Evolutionary conservation across 139 green algal species (phyloP), one percentile per base, ranked within the genome.

Genomic region (Asterochloris sp.): DNA sequence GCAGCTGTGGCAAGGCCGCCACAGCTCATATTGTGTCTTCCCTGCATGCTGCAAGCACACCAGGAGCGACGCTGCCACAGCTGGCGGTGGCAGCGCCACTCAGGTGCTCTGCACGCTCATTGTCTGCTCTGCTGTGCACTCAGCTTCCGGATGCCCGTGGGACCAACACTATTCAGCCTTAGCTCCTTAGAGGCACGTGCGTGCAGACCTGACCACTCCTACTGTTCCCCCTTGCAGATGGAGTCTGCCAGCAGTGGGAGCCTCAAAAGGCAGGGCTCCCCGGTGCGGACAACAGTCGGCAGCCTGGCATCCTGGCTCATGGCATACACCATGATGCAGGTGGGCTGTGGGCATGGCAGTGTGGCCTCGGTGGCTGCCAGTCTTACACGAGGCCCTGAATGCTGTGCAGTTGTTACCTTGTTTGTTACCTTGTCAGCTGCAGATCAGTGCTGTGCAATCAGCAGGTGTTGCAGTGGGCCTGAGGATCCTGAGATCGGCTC

Each of bases 271-370:
- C 38, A 14, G 24, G 14, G 26, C 26, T 38, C 62, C 10, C 79
- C 79, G 9, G 62, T 76, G 68, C 79, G 73, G 0, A 76, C 79
- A 12, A 83, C 79, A 15, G 68, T 83, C 12, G 79, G 79, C 8
- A 78, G 67, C 23, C 24, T 83, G 29, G 79, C 79, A 13, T 78
- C 79, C 79, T 78, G 71, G 79, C 69, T 83, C 11, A 83, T 83
- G 79, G 79, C 79, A 10, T 83, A 76, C 68, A 75, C 68, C 68
- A 78, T 83, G 68, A 69, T 83, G 38, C 79, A 83, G 71, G 73
- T 78, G 24, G 19, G 19, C n/a, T 27, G 19, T 16, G 15, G 15
- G 28, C 73, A 15, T 61, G 6, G 12, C 12, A 28, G 10, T 78
- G 1, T 78, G 73, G 16, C 26, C 28, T n/a, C 19, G 21, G 1